phyloP scores from a whole-genome alignment of 495 filamentous ascomycete species.

The Lasiosphaeria ovina region DNA sequence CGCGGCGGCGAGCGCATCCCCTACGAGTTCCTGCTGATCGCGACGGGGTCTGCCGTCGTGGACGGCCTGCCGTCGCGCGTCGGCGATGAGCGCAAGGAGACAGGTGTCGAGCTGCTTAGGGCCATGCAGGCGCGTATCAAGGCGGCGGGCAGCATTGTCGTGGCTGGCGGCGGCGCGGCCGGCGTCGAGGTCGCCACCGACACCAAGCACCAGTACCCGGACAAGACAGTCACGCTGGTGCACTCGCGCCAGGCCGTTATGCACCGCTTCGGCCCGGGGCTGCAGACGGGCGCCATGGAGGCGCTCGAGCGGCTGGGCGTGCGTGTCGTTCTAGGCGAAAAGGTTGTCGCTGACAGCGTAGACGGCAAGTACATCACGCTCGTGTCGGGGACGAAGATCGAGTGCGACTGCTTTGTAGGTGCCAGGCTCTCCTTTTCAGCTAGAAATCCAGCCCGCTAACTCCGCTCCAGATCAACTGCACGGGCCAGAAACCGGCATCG shows the following conservation, averaged over 20 bases:
- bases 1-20: conserved; percentile 34
- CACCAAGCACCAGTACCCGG: conserved; percentile 52
- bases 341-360: conserved; percentile 12
- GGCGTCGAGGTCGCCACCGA: conserved; percentile 61
- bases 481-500: conserved; percentile 27
- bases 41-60: conserved; percentile 47
- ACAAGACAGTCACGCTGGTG: conserved; percentile 56
- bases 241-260: conserved; percentile 55
- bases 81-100: conserved; percentile 39
- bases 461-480: conserved; percentile 29
- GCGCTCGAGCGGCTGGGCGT: conserved; percentile 42
- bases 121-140: conserved; percentile 35
- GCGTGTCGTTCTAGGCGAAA: conserved; percentile 41
- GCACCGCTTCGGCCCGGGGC: conserved; percentile 49
- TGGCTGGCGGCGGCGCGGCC: conserved; percentile 60
- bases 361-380: conserved; percentile 21
- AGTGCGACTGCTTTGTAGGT: conserved; percentile 33
- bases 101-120: conserved; percentile 47
- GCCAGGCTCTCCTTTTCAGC: background rate
- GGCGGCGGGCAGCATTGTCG: conserved; percentile 44
- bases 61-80: conserved; percentile 54
- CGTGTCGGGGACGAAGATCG: conserved; percentile 23
- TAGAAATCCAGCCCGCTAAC: background rate
- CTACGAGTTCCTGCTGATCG: conserved; percentile 58
- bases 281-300: conserved; percentile 47